Base-by-base conservation (phyloP, 2,329 filamentous ascomycete genomes). In the Amesomyces nigricolor region DNA sequence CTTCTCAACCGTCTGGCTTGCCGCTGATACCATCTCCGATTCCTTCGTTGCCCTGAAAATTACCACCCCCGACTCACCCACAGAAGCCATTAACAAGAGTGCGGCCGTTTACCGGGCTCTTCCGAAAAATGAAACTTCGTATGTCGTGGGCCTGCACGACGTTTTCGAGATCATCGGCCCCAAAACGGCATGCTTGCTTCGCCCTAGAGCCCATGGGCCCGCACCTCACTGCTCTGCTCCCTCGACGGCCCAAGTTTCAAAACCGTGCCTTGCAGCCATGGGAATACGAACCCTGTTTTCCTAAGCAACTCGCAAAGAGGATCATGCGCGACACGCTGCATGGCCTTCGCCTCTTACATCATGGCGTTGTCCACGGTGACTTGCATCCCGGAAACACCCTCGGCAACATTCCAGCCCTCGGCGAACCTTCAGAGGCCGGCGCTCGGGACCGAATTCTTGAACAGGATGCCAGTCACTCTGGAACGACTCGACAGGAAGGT, bases 301-400 rank as follows among this genome's bases (percentile, higher is more conserved):
- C 48, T 38, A 43, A 11, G 16, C n/a, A 22, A 19, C 10, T 51
- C 14, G 9, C 48, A 8, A 35, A 16, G 16, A 38, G 48, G 9
- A 29, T 51, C 38, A 14, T 51, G 10, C 48, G 48, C 14, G 48
- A 51, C 38, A 22, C 10, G 16, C 48, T 51, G 22, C 22, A 3
- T 22, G 22, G 22, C 19, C 48, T 42, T n/a, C 38, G 48, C 14
- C 38, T 51, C 22, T 26, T 19, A 22, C 22, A 11, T 22, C 43
- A 35, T 38, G 48, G 48, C 10, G 43, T 51, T 38, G 38, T 51
- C 13, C 48, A 51, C 48, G 22, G 48, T 26, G 48, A 51, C 48
- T 17, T 51, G 4, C 48, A 51, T 9, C 37, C 26, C 6, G 48
- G 48, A 13, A 51, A 51, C 16, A 43, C 32, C 37, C 26, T 51